These are phyloP conservation scores for Aspergillus nomiae DNA, from an alignment of 2,329 filamentous ascomycete species.

Conservation along the genomic window DNA sequence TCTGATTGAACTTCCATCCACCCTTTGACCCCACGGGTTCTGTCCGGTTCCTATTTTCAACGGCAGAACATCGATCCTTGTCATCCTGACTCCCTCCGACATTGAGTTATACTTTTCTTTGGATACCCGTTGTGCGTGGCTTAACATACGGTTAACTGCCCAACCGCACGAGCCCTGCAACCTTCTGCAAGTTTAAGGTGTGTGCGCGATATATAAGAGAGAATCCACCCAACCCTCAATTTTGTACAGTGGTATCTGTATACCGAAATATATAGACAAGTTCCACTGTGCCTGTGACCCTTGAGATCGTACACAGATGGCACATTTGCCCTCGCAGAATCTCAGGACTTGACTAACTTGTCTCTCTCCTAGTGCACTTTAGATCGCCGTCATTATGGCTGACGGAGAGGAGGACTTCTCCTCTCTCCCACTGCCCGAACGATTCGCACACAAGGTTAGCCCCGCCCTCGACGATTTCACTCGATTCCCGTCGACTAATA, in stretches of 20 bases:
- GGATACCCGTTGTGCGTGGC: not conserved
- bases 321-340: not conserved
- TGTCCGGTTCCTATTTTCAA: not conserved
- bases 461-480: not conserved
- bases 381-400: conserved; percentile 36
- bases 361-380: conserved; percentile 8
- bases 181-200: conserved; percentile 19
- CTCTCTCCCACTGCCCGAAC: conserved; percentile 44
- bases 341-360: conserved; percentile 8
- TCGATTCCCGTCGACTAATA: conserved; percentile 8
- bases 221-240: not conserved
- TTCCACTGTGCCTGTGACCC: not conserved
- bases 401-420: conserved; percentile 48
- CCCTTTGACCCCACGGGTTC: not conserved
- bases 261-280: not conserved
- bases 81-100: not conserved
- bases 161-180: conserved; percentile 22
- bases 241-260: not conserved
- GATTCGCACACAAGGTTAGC: conserved; percentile 47
- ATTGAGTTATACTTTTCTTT: not conserved
- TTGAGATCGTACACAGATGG: not conserved
- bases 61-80: not conserved
- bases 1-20: not conserved
- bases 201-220: conserved; percentile 5
- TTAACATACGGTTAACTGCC: conserved; percentile 14